Base-by-base conservation (phyloP, 352 stramenopile genomes). In the Globisporangium heterothallicum region DNA sequence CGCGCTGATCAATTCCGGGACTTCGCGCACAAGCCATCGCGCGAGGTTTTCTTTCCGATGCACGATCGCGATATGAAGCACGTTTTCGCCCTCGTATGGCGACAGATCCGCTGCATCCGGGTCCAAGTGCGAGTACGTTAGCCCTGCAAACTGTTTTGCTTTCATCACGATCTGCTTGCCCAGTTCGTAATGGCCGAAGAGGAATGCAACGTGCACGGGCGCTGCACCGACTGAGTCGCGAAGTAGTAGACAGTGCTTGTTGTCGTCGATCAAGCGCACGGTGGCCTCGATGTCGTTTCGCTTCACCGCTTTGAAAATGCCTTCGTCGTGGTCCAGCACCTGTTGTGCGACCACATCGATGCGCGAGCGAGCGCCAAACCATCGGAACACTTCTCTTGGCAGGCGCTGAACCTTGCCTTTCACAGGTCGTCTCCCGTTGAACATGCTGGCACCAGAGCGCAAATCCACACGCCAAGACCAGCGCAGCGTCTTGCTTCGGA, bases 61-160 rank as follows among this genome's bases (percentile, higher is more conserved):
- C 8, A 88, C 67, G 48, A 88, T 85, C 13, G 72, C 72, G 29
- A 85, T 79, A 54, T 88, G 78, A 16, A 85, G 63, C 21, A 84
- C 63, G 49, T 84, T 86, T 43, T 86, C 78, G 3, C 74, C 74
- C 22, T 80, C 70, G 53, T 86, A 88, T 2, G 67, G 68, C 2
- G 66, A 82, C 26, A 64, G 63, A 36, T 72, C 24, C 0, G 32
- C 18, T 9, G 52, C 62, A 13, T 58, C 42, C 0, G 24, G 24
- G 29, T 77, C 51, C 2, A 66, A 51, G 1, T 62, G 66, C 2
- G 52, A 61, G 56, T 84, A 86, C 38, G 66, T 70, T 13, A 78
- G 52, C 4, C 67, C 61, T 3, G 70, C 64, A 1, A 77, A 53
- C 1, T 52, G 46, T 26, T 56, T 63, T 21, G 57, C 48, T 12